phyloP scores from a whole-genome alignment of 352 stramenopile species.

The Pythium chondricola region DNA sequence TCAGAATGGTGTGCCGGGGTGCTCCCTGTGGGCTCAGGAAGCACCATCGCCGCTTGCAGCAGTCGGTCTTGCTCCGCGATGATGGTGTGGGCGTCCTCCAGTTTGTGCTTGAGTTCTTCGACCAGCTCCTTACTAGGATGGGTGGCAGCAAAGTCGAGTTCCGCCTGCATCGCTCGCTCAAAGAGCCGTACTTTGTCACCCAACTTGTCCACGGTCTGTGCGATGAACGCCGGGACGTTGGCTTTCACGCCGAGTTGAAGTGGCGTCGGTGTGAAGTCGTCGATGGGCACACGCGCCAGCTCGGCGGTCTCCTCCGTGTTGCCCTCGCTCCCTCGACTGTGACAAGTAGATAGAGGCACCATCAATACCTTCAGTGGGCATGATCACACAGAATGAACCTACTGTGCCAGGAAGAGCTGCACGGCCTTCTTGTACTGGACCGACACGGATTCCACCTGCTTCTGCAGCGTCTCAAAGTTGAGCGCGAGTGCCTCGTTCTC shows the following conservation, averaged over 20 bases:
- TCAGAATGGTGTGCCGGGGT: neutral
- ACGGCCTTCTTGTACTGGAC: constrained; percentile 70
- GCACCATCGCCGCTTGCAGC: constrained; percentile 49
- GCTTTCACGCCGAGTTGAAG: constrained; percentile 64
- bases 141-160: constrained; percentile 28
- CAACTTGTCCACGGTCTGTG: constrained; percentile 39
- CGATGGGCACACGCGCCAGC: constrained; percentile 45
- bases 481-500: constrained; percentile 60
- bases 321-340: constrained; percentile 29
- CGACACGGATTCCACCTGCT: constrained; percentile 53
- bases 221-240: constrained; percentile 45
- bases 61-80: constrained; percentile 67
- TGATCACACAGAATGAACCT: constrained; percentile 17
- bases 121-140: constrained; percentile 24
- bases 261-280: constrained; percentile 56
- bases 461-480: constrained; percentile 49
- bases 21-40: neutral
- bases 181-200: constrained; percentile 45
- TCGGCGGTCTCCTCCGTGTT: constrained; percentile 42
- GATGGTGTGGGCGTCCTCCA: constrained; percentile 53
- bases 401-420: constrained; percentile 67
- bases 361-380: too few species aligned
- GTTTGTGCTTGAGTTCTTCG: constrained; percentile 43
- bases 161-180: constrained; percentile 46
- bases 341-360: too few species aligned